phyloP scores from a whole-genome alignment of 768 basidiomycete species.

The Glaciozyma antarctica region DNA sequence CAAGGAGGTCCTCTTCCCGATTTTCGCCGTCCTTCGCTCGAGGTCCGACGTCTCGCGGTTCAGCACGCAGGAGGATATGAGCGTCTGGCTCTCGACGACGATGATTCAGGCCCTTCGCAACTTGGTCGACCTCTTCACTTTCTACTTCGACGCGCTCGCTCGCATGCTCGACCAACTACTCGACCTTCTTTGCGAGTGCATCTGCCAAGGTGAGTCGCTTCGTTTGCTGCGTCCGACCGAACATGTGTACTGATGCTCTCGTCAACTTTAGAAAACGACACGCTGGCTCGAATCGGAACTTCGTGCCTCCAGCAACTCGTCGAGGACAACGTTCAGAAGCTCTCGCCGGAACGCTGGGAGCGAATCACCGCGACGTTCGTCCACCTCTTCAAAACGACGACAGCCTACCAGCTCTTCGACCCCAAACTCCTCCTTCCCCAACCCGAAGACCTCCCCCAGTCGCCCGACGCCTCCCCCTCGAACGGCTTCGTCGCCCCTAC shows the following conservation, averaged over 20 bases:
- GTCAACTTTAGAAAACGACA: slow-evolving; percentile 73
- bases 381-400: slow-evolving; percentile 92
- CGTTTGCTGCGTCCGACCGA: neutral
- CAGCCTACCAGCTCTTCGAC: slow-evolving; percentile 93
- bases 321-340: slow-evolving; percentile 81
- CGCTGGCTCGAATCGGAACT: slow-evolving; percentile 90
- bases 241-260: neutral
- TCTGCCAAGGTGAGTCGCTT: slow-evolving; percentile 75
- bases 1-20: slow-evolving; percentile 92
- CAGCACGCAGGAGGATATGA: slow-evolving; percentile 96
- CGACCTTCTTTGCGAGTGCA: slow-evolving; percentile 87
- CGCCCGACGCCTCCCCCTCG: slow-evolving; percentile 30
- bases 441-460: slow-evolving; percentile 54
- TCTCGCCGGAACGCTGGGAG: slow-evolving; percentile 79
- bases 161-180: slow-evolving; percentile 85
- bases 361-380: slow-evolving; percentile 84
- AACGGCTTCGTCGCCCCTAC: slow-evolving; percentile 44
- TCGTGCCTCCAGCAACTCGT: slow-evolving; percentile 93
- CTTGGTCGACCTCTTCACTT: slow-evolving; percentile 89
- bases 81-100: slow-evolving; percentile 96
- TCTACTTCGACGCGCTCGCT: slow-evolving; percentile 83
- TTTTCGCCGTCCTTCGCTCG: slow-evolving; percentile 90
- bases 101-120: slow-evolving; percentile 97
- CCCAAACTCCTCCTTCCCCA: slow-evolving; percentile 61
- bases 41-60: slow-evolving; percentile 86